phyloP scores from a whole-genome alignment of 1,284 basidiomycete genomes.

The Fomitiporia mediterranea region DNA sequence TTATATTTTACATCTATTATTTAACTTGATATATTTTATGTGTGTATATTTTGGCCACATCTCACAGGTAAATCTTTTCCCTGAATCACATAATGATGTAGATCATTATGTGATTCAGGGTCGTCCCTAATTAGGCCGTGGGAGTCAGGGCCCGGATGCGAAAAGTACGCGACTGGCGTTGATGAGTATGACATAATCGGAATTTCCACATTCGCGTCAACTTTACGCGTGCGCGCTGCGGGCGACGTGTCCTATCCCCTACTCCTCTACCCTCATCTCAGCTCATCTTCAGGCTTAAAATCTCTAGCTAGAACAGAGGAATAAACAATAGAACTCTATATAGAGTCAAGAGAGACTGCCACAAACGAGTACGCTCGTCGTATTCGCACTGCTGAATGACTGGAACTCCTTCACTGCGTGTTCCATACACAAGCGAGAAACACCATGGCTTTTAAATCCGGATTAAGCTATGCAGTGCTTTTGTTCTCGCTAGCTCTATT shows the following conservation, averaged over 20 bases:
- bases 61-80: slow-evolving; percentile 1
- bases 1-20: no score
- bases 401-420: not conserved
- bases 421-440: not conserved
- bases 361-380: not conserved
- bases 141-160: no score
- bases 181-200: not conserved
- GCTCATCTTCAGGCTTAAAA: not conserved
- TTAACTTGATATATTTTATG: no score
- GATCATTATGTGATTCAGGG: no score
- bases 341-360: not conserved
- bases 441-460: not conserved
- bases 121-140: no score
- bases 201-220: not conserved
- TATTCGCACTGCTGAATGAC: not conserved
- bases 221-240: not conserved
- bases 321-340: not conserved
- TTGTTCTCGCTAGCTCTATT: not conserved
- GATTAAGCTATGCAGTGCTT: not conserved
- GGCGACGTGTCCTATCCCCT: not conserved
- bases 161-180: no score
- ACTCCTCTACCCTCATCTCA: not conserved
- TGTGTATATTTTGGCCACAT: no score
- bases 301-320: not conserved
- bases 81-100: no score